Conservation (phyloP, 208 protist species). For the Crithidia fasciculata region DNA sequence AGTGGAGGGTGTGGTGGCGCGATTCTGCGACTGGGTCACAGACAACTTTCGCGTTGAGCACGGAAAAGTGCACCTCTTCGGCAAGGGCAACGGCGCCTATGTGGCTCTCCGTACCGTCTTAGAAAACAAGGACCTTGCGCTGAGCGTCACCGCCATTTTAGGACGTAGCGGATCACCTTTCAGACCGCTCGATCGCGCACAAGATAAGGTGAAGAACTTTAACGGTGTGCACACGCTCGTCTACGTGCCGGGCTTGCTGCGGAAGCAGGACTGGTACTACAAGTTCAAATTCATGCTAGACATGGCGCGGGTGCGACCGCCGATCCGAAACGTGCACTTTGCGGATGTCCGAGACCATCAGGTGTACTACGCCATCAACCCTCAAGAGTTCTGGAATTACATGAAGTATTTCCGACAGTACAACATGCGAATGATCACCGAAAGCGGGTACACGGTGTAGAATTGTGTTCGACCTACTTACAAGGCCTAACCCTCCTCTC, state of each 20-base stretch:
- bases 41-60: constrained; percentile 82
- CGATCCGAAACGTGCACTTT: constrained; percentile 85
- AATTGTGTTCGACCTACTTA: not conserved
- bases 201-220: constrained; percentile 81
- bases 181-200: constrained; percentile 67
- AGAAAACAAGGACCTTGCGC: constrained; percentile 72
- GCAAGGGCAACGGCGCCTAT: constrained; percentile 84
- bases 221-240: constrained; percentile 86
- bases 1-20: constrained; percentile 78
- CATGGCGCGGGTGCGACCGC: constrained; percentile 72
- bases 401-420: constrained; percentile 87
- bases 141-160: constrained; percentile 83
- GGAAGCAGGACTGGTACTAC: constrained; percentile 89
- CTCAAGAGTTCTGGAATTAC: constrained; percentile 90
- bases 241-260: constrained; percentile 78
- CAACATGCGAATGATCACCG: constrained; percentile 84
- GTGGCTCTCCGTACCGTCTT: constrained; percentile 78
- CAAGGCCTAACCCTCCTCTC: too few relatives aligned
- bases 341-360: constrained; percentile 89
- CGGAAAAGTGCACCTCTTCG: constrained; percentile 81
- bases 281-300: constrained; percentile 93
- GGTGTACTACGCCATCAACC: constrained; percentile 90
- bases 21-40: constrained; percentile 88
- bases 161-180: constrained; percentile 78
- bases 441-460: constrained; percentile 39